Evolutionary conservation across 2,329 filamentous ascomycete species (phyloP), one percentile per base, ranked within the genome.

Genomic region (Diaporthe vaccinii): DNA sequence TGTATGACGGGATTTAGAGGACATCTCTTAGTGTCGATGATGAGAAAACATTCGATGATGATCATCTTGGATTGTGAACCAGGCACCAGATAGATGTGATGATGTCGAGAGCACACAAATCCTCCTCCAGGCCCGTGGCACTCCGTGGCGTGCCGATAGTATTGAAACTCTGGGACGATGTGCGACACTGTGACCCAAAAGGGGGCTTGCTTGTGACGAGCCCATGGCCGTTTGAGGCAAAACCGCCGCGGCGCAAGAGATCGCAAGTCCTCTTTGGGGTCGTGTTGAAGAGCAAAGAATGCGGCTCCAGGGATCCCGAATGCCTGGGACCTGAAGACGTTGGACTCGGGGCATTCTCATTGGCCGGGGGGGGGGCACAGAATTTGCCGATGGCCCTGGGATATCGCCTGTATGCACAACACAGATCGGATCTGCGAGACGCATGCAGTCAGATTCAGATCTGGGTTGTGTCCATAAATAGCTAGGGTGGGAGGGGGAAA

Each of bases 401-500:
- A 28, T 20, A 34, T 51, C 44, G 12, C 51, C 53, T 28, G 31
- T 36, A 72, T 72, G 67, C 58, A 73, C 22, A 36, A 72, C 44
- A 70, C 46, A 65, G 68, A 65, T 72, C 51, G 59, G 68, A 57
- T 75, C 69, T 65, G 49, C 53, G 68, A 55, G 62, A 53, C 39
- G 55, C 46, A 76, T 74, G 74, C 74, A 75, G 59, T 72, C 72
- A 72, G 75, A 76, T 68, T 62, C 69, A 58, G 74, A 58, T 62
- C 58, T 46, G 46, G 55, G 14, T 41, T 41, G n/a, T 46, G 39
- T n/a, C 73, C 67, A 72, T 28, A 72, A 74, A 59, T 69, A 71
- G 74, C 70, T 69, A 61, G 59, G 59, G 34, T 22, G 69, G 31
- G 34, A 8, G 34, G 34, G 34, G 34, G 12, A 25, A 7, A n/a